Evolutionary conservation across 352 stramenopile genomes (phyloP).

Genomic region (Pythium folliculosum): DNA sequence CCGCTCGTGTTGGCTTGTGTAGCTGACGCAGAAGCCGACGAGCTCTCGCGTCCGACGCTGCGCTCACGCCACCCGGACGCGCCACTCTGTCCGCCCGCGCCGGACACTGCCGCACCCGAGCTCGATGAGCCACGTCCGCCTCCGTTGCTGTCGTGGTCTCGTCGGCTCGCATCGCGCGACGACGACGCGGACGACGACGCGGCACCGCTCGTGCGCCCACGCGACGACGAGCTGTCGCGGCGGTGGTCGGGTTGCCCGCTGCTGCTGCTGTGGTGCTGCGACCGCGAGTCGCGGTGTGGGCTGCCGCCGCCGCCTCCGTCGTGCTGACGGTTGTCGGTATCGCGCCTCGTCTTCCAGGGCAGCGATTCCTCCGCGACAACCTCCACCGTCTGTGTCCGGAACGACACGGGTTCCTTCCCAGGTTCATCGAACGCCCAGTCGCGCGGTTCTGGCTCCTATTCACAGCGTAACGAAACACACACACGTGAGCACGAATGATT

Average conservation of each 20-base stretch:
- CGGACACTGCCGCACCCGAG: neutral
- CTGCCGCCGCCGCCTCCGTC: slow-evolving; percentile 1
- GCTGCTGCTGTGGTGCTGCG: slow-evolving; percentile 36
- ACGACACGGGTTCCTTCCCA: slow-evolving; percentile 83
- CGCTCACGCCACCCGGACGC: slow-evolving; percentile 21
- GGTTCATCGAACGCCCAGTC: slow-evolving; percentile 89
- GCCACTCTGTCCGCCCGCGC: neutral
- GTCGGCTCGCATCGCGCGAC: slow-evolving; percentile 21
- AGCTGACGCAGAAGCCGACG: slow-evolving; percentile 1
- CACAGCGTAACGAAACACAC: neutral
- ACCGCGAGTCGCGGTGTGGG: slow-evolving; percentile 31
- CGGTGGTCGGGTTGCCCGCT: slow-evolving; percentile 17
- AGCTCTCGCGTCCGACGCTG: slow-evolving; percentile 27
- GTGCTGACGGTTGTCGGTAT: slow-evolving; percentile 28
- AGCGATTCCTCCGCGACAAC: slow-evolving; percentile 69
- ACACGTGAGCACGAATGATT: too few species aligned
- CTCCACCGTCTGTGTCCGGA: slow-evolving; percentile 83
- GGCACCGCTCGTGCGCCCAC: slow-evolving; percentile 1
- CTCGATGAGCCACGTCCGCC: neutral
- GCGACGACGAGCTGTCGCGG: slow-evolving; percentile 28
- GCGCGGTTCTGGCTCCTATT: slow-evolving; percentile 77
- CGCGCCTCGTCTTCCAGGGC: slow-evolving; percentile 70
- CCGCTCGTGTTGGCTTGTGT: neutral
- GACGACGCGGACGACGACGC: slow-evolving; percentile 5
- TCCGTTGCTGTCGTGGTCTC: slow-evolving; percentile 23